Base-by-base conservation (phyloP, 768 basidiomycete genomes). In the Grammothele lineata region DNA sequence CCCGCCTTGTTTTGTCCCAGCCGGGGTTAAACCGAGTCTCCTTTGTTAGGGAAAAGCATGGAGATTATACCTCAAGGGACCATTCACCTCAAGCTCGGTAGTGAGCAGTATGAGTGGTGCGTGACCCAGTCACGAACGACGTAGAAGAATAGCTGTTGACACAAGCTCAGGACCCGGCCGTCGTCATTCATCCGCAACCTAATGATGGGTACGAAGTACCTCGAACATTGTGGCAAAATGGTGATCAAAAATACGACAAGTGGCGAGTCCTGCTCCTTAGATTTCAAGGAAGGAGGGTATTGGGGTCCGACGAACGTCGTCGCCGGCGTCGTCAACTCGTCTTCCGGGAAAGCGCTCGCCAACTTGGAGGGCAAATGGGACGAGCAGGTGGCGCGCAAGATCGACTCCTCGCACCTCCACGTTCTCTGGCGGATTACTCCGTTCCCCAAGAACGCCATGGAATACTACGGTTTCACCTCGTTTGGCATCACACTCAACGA, bases 301-400 rank as follows among this genome's bases (percentile, higher is more conserved):
- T 89, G 85, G 83, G 86, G 84, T 17, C 69, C 79, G n/a, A 72
- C 80, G 17, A 92, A 92, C 54, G 73, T 81, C 34, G 81, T 93
- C 40, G 67, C 75, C 18, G 90, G 87, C 5, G 62, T 70, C 5
- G 71, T 91, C 22, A 62, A 77, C 47, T 76, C 76, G 21, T 53
- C 73, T 15, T 68, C 72, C 26, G 85, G 83, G 19, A 66, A 79
- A 6, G 67, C 75, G 10, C 66, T 76, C 15, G 74, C 83, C 27
- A 74, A 75, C 32, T 66, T 93, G n/a, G 89, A 92, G 63, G 91
- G 91, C 38, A 91, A 86, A 63, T 94, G 91, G 92, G 87, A 93
- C 59, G 86, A 92, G 48, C 80, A 82, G 55, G 66, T 93, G 49
- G 77, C 78, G n/a, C 81, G 80, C 53, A 77, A 76, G 38, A 69